Evolutionary conservation across 257 asterid genomes (phyloP), one percentile per base, ranked within the genome.

Genomic region (Solanum boliviense): DNA sequence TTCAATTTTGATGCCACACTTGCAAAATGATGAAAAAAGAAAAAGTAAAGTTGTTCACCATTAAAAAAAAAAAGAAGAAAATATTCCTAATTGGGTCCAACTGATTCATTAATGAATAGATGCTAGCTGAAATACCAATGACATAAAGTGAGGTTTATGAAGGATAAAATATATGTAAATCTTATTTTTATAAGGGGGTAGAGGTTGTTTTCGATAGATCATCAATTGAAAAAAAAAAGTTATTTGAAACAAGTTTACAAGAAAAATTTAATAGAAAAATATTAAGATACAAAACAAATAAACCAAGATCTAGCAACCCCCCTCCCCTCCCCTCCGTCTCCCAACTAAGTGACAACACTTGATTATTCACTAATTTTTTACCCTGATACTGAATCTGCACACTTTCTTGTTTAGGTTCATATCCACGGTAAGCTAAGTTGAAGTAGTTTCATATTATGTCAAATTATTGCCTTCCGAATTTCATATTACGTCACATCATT

Each of bases 341-440:
- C 27, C 5, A 8, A 8, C 2, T 23, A 60, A 60, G 70, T 9
- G 13, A 60, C 6, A 4, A 60, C 13, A 9, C 29, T 60, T 21
- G 6, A 9, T 60, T 23, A 62, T 5, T 1, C 10, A 62, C 31
- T 62, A 62, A 9, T 10, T 4, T 60, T 62, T 4, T n/a, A 62
- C 0, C 3, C 1, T 62, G 3, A n/a, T n/a, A 23, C 1, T 62
- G 7, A n/a, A 62, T 10, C 0, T 10, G 1, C 31, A 62, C 6
- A 62, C 13, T n/a, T 62, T n/a, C 5, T 2, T 62, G 5, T 62
- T n/a, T 4, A 62, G 1, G 15, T 23, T 62, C 2, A n/a, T n/a
- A 4, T n/a, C 71, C 31, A 9, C 15, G 5, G 6, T 62, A 23
- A 62, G 15, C 3, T n/a, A 9, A 62, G 7, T 1, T 62, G 3